Base-by-base conservation (phyloP, 1,284 basidiomycete genomes). In the Afroboletus lepidellus region DNA sequence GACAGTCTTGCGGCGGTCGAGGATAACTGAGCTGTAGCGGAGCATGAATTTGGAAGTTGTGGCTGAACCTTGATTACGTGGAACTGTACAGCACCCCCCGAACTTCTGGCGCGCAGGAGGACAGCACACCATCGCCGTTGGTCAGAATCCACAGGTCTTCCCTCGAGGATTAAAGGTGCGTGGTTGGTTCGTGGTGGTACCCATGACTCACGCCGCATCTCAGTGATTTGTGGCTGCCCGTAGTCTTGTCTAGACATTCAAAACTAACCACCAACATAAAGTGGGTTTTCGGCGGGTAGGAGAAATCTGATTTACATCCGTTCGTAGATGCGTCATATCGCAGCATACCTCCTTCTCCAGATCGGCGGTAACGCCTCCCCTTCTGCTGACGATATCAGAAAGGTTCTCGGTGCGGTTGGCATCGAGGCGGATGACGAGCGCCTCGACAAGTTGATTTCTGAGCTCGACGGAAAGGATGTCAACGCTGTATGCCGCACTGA, bases 321-420 rank as follows among this genome's bases (percentile, higher is more conserved):
- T 61, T 51, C 64, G 61, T 38, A 93, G 90, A 96, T 97, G 94
- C 92, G 93, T 81, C 82, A 96, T 77, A 81, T 99, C 77, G 96
- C 95, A 79, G 94, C 93, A 64, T 99, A 98, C 83, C 85, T 99
- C 63, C 92, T 99, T 74, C 93, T 98, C 77, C 89, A 92, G 75
- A 84, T 87, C 72, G 97, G 94, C 65, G 97, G 97, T 60, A 98
- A 98, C 74, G 73, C 84, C 67, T 85, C 82, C 60, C 97, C 97
- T 60, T 87, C 89, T 55, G 92, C 92, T 57, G 82, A 73, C 50
- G 96, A 98, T 74, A 81, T 99, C 79, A 95, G 88, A 79, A 85
- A 85, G 65, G 85, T 99, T 68, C 87, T 99, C 62, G 75, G 73
- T 60, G 80, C 88, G 57, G 96, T 94, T 67, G 94, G 91, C 65